Conservation (phyloP, 225 moss, liverwort and hornwort species). For the Thuidium tamariscinum region DNA sequence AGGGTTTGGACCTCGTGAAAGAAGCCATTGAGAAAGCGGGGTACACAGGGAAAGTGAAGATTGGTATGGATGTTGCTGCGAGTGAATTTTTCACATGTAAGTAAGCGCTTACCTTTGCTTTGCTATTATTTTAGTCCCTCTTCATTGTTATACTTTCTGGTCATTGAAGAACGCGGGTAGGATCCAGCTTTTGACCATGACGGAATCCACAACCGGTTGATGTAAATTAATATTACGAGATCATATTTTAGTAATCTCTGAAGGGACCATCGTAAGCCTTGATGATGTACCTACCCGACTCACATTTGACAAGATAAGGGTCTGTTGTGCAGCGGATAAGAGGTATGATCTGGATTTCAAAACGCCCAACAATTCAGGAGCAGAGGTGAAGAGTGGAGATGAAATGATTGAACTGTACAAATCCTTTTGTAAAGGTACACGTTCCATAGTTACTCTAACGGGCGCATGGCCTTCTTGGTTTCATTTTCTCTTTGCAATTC, state of each 20-base stretch:
- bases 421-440: slow-evolving; percentile 64
- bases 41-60: slow-evolving; percentile 85
- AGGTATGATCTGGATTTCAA: slow-evolving; percentile 89
- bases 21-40: slow-evolving; percentile 96
- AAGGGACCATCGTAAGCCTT: neutral
- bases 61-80: slow-evolving; percentile 97
- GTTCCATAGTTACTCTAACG: neutral
- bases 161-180: neutral
- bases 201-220: neutral
- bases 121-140: neutral
- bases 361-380: slow-evolving; percentile 57
- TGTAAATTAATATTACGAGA: neutral
- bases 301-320: slow-evolving; percentile 3
- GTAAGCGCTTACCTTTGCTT: neutral
- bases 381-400: slow-evolving; percentile 69
- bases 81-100: slow-evolving; percentile 78
- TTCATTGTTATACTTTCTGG: neutral
- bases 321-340: slow-evolving; percentile 53
- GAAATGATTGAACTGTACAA: slow-evolving; percentile 83
- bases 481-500: neutral
- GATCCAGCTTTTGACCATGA: neutral
- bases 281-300: neutral
- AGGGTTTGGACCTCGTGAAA: slow-evolving; percentile 85
- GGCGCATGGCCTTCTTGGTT: neutral
- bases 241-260: neutral